Evolutionary conservation across 2,329 filamentous ascomycete species (phyloP).

Genomic region (Pseudogymnoascus sp.): DNA sequence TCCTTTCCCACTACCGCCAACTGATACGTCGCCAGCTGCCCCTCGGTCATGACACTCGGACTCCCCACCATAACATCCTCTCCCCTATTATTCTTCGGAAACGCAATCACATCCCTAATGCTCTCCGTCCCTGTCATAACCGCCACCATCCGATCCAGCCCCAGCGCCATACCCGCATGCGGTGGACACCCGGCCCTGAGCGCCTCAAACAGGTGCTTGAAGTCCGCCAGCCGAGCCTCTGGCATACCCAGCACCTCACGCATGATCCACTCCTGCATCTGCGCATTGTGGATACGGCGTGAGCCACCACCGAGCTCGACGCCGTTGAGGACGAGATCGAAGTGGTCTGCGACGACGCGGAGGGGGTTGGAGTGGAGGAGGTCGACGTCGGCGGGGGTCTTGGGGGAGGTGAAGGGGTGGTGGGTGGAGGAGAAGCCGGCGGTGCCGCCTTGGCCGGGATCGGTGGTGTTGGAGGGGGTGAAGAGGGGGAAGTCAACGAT

Average conservation of each 20-base stretch:
- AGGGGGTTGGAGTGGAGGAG: constrained; percentile 67
- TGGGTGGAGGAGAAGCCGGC: constrained; percentile 83
- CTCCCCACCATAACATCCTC: constrained; percentile 79
- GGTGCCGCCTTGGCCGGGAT: constrained; percentile 63
- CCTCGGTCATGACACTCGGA: constrained; percentile 61
- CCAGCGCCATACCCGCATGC: constrained; percentile 87
- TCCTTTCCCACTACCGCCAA: constrained; percentile 18
- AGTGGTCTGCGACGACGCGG: constrained; percentile 74
- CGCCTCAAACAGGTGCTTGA: constrained; percentile 77
- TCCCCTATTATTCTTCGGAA: constrained; percentile 88
- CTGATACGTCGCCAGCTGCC: constrained; percentile 31
- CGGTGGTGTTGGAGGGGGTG: constrained; percentile 57
- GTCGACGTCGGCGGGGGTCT: constrained; percentile 64
- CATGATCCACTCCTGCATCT: constrained; percentile 80
- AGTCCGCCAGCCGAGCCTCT: constrained; percentile 66
- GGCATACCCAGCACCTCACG: constrained; percentile 61
- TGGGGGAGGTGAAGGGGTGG: constrained; percentile 91
- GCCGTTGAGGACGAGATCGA: constrained; percentile 93
- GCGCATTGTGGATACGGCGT: constrained; percentile 79
- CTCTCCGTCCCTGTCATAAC: constrained; percentile 70
- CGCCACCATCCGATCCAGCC: constrained; percentile 81
- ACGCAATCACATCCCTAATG: constrained; percentile 90
- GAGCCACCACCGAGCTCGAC: constrained; percentile 91
- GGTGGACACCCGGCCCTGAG: constrained; percentile 83
- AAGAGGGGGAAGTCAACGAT: constrained; percentile 90